Base-by-base conservation (phyloP, 1,284 basidiomycete species). In the Pseudozyma sp. region DNA sequence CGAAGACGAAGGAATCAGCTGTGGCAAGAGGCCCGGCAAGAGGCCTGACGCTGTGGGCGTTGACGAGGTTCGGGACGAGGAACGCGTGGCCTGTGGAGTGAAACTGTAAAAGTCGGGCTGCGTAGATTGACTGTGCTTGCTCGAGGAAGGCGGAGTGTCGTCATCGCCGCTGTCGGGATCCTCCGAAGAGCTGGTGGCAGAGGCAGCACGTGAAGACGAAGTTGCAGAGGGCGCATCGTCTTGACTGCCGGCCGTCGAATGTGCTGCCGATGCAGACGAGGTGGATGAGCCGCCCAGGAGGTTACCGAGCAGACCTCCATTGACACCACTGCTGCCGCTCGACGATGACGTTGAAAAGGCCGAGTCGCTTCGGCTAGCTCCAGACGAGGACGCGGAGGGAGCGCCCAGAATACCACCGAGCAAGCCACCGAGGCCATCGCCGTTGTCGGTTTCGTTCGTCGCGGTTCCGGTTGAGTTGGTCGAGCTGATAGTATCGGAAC, bases 41-140 rank as follows among this genome's bases (percentile, higher is more conserved):
- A 59, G 9, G 13, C 47, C 39, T 13, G 48, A 50, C n/a, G 24
- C 30, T 2, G 54, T 34, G 7, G 49, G 29, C 24, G 49, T 49
- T 8, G 62, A 19, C 14, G 46, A 56, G n/a, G 49, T 39, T 9
- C n/a, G 33, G 16, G 61, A 43, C 44, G 63, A 53, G 5, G 57
- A 52, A 24, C 29, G 37, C 19, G 64, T 60, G 2, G 64, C 19
- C 48, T 55, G 57, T 3, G 57, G 57, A 13, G 53, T 60, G 45
- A 60, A 67, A 30, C 57, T 52, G 54, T 30, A 60, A 40, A 67
- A 67, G 44, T 67, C 57, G 33, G 64, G 64, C 34, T 67, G 64
- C 9, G 51, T 60, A 6, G 57, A 44, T 24, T 60, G 48, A 29
- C 39, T 43, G 11, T 33, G 43, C 13, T 52, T 31, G 57, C 64